Conservation (phyloP, 208 protist species). For the Leishmania turanica region DNA sequence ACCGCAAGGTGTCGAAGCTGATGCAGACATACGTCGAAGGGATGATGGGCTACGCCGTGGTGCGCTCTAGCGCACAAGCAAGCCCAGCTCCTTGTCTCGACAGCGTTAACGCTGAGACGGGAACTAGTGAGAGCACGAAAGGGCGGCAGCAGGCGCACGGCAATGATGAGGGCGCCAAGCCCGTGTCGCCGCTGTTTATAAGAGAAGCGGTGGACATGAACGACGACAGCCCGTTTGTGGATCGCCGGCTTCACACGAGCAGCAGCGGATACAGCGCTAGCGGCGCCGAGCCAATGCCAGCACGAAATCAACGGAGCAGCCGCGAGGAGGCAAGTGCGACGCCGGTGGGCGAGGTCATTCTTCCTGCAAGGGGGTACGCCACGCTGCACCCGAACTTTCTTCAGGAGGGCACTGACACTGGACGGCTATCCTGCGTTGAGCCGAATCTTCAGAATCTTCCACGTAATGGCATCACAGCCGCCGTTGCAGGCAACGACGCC, state of each 20-base stretch:
- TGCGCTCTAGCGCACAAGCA: slow-evolving; percentile 9
- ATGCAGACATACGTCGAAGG: slow-evolving; percentile 90
- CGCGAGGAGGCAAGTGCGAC: slow-evolving; percentile 26
- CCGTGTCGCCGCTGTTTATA: background rate
- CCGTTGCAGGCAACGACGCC: background rate
- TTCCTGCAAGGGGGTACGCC: slow-evolving; percentile 32
- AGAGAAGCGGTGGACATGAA: slow-evolving; percentile 19
- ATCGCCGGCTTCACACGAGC: slow-evolving; percentile 14
- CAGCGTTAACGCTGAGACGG: background rate
- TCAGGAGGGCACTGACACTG: slow-evolving; percentile 90
- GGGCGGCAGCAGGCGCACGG: background rate
- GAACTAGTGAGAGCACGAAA: background rate
- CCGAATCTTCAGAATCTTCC: slow-evolving; percentile 92
- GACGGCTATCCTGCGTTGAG: slow-evolving; percentile 86
- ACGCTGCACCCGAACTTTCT: slow-evolving; percentile 82
- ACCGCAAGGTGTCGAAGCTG: slow-evolving; percentile 86
- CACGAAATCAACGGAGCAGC: background rate
- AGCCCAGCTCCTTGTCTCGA: background rate
- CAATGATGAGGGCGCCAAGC: background rate
- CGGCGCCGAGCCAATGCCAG: background rate
- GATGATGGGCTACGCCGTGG: slow-evolving; percentile 78
- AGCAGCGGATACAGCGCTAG: slow-evolving; percentile 1
- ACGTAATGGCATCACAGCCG: slow-evolving; percentile 32
- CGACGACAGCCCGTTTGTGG: slow-evolving; percentile 27
- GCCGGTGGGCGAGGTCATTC: slow-evolving; percentile 9